These are phyloP conservation scores for Sclerotinia nivalis DNA, from an alignment of 2,329 filamentous ascomycete genomes.

Conservation along the genomic window DNA sequence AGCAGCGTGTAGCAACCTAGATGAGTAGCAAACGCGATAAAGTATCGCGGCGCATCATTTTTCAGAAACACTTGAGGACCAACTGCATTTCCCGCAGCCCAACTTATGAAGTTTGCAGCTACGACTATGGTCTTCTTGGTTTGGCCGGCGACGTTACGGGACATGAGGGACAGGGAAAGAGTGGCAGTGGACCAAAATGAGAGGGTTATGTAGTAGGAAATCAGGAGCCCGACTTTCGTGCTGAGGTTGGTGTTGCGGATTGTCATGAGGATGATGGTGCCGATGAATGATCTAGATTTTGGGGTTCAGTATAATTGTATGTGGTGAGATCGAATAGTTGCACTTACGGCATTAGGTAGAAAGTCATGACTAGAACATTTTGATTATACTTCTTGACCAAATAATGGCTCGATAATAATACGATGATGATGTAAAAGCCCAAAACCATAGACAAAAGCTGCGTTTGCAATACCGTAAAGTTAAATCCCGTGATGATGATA, in stretches of 20 bases:
- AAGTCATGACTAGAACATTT: conserved; percentile 65
- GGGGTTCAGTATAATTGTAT: conserved; percentile 5
- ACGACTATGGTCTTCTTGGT: conserved; percentile 60
- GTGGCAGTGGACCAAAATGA: conserved; percentile 77
- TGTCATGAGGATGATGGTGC: conserved; percentile 72
- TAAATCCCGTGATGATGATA: conserved; percentile 70
- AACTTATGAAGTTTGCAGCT: conserved; percentile 58
- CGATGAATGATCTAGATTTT: conserved; percentile 59
- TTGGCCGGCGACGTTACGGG: conserved; percentile 58
- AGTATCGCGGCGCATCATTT: conserved; percentile 52
- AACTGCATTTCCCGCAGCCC: conserved; percentile 59
- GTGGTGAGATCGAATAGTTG: background rate
- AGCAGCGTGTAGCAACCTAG: conserved; percentile 47
- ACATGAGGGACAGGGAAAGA: conserved; percentile 61
- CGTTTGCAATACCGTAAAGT: conserved; percentile 66
- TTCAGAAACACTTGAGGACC: conserved; percentile 53
- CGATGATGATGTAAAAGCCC: conserved; percentile 70
- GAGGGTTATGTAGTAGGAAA: conserved; percentile 74
- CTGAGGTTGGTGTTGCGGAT: conserved; percentile 58
- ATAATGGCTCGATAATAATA: conserved; percentile 66
- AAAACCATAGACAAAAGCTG: conserved; percentile 75
- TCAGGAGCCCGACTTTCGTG: conserved; percentile 65
- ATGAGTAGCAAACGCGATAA: conserved; percentile 55
- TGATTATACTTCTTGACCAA: conserved; percentile 68
- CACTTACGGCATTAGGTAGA: conserved; percentile 64